Base-by-base conservation (phyloP, 345 rosid species). In the Noccaea caerulescens region DNA sequence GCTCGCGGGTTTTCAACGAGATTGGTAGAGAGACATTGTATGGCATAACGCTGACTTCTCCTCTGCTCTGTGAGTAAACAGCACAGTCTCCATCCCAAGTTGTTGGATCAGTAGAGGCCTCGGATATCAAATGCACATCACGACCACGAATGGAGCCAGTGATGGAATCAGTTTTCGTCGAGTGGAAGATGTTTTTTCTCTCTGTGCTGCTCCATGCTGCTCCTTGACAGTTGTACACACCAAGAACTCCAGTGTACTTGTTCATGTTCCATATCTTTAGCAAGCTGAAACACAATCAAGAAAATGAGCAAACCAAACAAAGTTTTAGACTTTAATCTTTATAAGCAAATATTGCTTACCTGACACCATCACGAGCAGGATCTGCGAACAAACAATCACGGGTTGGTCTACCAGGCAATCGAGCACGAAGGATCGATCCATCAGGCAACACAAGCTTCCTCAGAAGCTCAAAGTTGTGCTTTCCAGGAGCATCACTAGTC, bases 241-340 rank as follows among this genome's bases (percentile, higher is more conserved):
- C 97, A 4, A 94, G 68, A 1, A 94, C 88, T 16, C 97, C 99
- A 5, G 95, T 91, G 84, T 77, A 91, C 74, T 93, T 91, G 86
- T 93, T 93, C 97, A 93, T 86, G 85, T 88, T 93, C 99, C 99
- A 91, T 79, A 93, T 89, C 87, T 93, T 93, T 81, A 93, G 72
- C 83, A 93, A 81, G 82, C 97, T 93, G 89, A 66, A 69, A 65
- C 56, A 10, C 8, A 69, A 3, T 1, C 37, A 12, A 11, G 13
- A 71, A 57, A 57, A 32, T 3, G 5, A 56, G 20, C 4, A 76
- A 34, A 25, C 8, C 27, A 46, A 13, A 46, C 0, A 33, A 30
- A 1, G 5, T 12, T n/a, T 9, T 34, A 23, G 10, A 32, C 11
- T 14, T 27, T 0, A 3, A 13, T 67, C 43, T 34, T 10, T 34